Conservation (phyloP, 148 eudicot genomes). For the Camellia lanceoleosa region DNA sequence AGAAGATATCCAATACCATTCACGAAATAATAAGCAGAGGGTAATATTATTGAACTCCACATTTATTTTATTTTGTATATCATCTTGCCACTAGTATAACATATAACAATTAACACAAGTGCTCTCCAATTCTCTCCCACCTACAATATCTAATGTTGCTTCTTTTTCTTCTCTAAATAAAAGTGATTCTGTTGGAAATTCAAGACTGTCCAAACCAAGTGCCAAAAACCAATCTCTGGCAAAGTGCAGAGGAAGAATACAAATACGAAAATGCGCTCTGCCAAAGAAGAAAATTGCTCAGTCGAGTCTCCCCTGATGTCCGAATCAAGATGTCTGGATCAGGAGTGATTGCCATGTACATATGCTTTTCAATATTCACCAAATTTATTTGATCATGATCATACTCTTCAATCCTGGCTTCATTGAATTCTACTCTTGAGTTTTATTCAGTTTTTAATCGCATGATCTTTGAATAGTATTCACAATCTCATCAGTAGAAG, state of each 20-base stretch:
- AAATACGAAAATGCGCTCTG: slow-evolving; percentile 46
- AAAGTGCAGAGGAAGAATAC: slow-evolving; percentile 50
- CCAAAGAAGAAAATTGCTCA: slow-evolving; percentile 68
- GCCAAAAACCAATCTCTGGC: slow-evolving; percentile 59
- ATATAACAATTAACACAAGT: too few relatives aligned
- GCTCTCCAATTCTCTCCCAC: too few relatives aligned
- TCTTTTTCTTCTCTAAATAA: slow-evolving; percentile 41
- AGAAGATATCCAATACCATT: too few relatives aligned
- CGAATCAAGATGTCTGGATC: slow-evolving; percentile 54
- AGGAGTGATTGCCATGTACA: slow-evolving; percentile 48
- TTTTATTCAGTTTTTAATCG: slow-evolving; percentile 49
- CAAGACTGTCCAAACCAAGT: slow-evolving; percentile 53
- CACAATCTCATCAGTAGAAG: too few relatives aligned
- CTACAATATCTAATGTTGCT: slow-evolving; percentile 16
- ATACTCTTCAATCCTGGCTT: neutral
- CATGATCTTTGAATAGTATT: slow-evolving; percentile 20
- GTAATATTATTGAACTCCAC: too few relatives aligned
- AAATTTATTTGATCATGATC: slow-evolving; percentile 21
- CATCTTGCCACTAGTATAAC: too few relatives aligned
- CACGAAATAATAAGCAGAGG: too few relatives aligned
- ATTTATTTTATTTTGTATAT: too few relatives aligned
- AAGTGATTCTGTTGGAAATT: slow-evolving; percentile 37
- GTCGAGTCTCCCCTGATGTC: slow-evolving; percentile 61
- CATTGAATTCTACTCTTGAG: slow-evolving; percentile 10
- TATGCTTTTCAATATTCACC: slow-evolving; percentile 46